Percentiles rank a stretch among this genome's conserved stretches.
These are phyloP conservation scores for Albifimbria verrucaria DNA, from an alignment of 2,329 filamentous ascomycete species.

Conservation along the genomic window DNA sequence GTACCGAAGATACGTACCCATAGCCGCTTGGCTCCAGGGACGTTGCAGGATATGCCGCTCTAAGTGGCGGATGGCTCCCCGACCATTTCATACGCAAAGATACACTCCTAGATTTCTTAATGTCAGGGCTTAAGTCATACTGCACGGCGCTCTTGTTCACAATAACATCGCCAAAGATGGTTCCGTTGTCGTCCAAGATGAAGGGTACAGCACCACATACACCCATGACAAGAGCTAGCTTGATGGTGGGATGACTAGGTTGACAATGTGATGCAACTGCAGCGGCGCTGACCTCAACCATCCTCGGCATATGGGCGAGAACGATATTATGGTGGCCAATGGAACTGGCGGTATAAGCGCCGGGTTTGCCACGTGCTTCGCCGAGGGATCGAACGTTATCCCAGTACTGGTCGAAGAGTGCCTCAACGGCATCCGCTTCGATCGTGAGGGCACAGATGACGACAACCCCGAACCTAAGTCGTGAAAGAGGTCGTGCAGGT, in stretches of 20 bases:
- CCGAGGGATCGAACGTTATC: constrained; percentile 10
- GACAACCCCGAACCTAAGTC: constrained; percentile 10
- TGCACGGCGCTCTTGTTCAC: constrained; percentile 21
- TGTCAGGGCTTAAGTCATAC: constrained; percentile 23
- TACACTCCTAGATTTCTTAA: too few relatives aligned
- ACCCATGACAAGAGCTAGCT: constrained; percentile 14
- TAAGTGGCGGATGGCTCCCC: too few relatives aligned
- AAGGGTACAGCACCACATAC: constrained; percentile 16
- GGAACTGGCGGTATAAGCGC: constrained; percentile 20
- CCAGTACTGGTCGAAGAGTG: constrained; percentile 12
- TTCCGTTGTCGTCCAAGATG: constrained; percentile 6
- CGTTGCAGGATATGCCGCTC: too few relatives aligned
- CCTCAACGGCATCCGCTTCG: constrained; percentile 10
- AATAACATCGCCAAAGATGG: constrained; percentile 20
- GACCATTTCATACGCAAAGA: too few relatives aligned
- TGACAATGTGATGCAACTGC: constrained; percentile 3
- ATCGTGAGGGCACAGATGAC: constrained; percentile 13
- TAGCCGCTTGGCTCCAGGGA: too few relatives aligned
- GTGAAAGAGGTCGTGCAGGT: neutral
- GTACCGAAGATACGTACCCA: too few relatives aligned
- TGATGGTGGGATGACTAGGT: constrained; percentile 13
- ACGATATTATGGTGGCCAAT: constrained; percentile 18
- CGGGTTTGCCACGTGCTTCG: constrained; percentile 20
- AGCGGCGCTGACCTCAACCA: constrained; percentile 14
- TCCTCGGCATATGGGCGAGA: constrained; percentile 16